phyloP scores from a whole-genome alignment of 176 grass and related monocot species.

The Zea mays region Zm-B73-REFERENCE-NAM-5.0 NC_050096.1:246032501-246033000 shows the following conservation, averaged over 20 bases:
- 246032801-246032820: not conserved
- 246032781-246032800: too few relatives aligned
- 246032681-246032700: not conserved
- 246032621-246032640: conserved; percentile 83
- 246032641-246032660: conserved; percentile 7
- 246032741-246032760: conserved; percentile 2
- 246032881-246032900: conserved; percentile 28
- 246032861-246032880: conserved; percentile 29
- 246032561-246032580: conserved; percentile 80
- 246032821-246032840: conserved; percentile 41
- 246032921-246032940: conserved; percentile 21
- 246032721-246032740: not conserved
- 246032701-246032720: not conserved
- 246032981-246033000: conserved; percentile 16
- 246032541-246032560: not conserved
- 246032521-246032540: not conserved
- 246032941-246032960: not conserved
- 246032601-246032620: conserved; percentile 86
- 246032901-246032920: conserved; percentile 43
- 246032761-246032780: conserved; percentile 30
- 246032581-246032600: conserved; percentile 88
- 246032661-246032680: conserved; percentile 52
- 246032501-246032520: not conserved
- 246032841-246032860: conserved; percentile 43
- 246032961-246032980: not conserved